Evolutionary conservation across 1,284 basidiomycete genomes (phyloP), one percentile per base, ranked within the genome.

Genomic region (Fomitopsis schrenkii): DNA sequence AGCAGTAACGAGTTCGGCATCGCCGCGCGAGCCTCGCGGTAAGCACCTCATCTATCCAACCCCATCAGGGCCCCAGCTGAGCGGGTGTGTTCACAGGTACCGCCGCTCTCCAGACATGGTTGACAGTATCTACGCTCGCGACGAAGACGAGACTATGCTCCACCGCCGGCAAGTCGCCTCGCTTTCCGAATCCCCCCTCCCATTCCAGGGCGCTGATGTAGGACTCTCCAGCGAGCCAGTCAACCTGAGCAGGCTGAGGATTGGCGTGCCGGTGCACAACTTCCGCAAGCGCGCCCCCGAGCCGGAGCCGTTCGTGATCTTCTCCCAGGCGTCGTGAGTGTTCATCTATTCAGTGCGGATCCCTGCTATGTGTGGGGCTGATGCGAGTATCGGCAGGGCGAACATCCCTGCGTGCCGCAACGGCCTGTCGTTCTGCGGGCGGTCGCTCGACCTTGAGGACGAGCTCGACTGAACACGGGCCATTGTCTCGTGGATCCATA

Each of bases 391-490:
- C 1, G 22, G 15, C 9, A 59, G 58, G 8, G 26, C 28, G 46
- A 8, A 55, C 58, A 59, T 59, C 52, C 58, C 58, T 17, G 58
- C 52, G 1, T 59, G 58, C 42, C 52, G 44, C 17, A 54, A 1
- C 15, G 42, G 42, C 1, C 3, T 38, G 5, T 22, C 42, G 26
- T 17, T 46, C 15, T 59, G 58, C 33, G 17, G 52, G 26, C 38
- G 58, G 2, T 35, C 58, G 19, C 5, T 55, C n/a, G 36, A 52
- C n/a, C 2, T 55, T 12, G 36, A 52, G 38, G 52, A 59, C 36
- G 58, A 44, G 58, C 53, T 59, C 26, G 58, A 59, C n/a, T 59
- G 58, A 59, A 22, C 26, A 33, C 5, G 2, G 42, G n/a, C n/a
- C n/a, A n/a, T n/a, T n/a, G n/a, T n/a, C 42, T 28, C 15, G 15